phyloP scores from a whole-genome alignment of 805 yeast genomes.

The Teunomyces gatunensis region DNA sequence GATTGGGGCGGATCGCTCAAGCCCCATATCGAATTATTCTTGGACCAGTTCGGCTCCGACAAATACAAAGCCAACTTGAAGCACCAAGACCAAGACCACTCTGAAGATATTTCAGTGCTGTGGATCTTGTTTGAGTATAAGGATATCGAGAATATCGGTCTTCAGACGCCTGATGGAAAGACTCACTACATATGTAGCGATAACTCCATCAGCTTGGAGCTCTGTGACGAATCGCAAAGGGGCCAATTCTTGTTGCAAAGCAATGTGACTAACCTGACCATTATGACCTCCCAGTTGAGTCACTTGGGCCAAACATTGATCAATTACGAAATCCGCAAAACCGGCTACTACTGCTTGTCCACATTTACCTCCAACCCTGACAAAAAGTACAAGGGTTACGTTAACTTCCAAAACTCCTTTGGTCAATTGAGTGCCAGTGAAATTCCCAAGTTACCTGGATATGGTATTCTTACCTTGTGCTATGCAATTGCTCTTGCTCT shows the following conservation, averaged over 20 bases:
- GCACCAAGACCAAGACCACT: conserved; percentile 21
- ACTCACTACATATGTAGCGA: conserved; percentile 73
- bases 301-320: conserved; percentile 59
- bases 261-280: conserved; percentile 48
- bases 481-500: conserved; percentile 80
- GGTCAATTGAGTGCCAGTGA: conserved; percentile 89
- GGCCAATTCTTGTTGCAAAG: conserved; percentile 62
- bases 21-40: conserved; percentile 44
- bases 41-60: conserved; percentile 26
- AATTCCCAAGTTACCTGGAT: conserved; percentile 85
- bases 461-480: conserved; percentile 79
- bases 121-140: conserved; percentile 80
- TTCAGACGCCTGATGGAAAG: conserved; percentile 38
- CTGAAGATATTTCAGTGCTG: conserved; percentile 48
- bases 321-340: conserved; percentile 61
- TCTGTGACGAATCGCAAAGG: conserved; percentile 52
- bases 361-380: conserved; percentile 49
- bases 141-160: conserved; percentile 72
- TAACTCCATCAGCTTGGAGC: conserved; percentile 49
- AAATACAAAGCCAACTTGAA: conserved; percentile 24
- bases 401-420: conserved; percentile 86
- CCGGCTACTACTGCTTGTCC: conserved; percentile 92
- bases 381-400: conserved; percentile 57
- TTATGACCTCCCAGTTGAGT: conserved; percentile 55
- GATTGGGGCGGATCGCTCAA: conserved; percentile 83